Evolutionary conservation across 2,329 filamentous ascomycete genomes (phyloP).

Genomic region (Colletotrichum sp.): DNA sequence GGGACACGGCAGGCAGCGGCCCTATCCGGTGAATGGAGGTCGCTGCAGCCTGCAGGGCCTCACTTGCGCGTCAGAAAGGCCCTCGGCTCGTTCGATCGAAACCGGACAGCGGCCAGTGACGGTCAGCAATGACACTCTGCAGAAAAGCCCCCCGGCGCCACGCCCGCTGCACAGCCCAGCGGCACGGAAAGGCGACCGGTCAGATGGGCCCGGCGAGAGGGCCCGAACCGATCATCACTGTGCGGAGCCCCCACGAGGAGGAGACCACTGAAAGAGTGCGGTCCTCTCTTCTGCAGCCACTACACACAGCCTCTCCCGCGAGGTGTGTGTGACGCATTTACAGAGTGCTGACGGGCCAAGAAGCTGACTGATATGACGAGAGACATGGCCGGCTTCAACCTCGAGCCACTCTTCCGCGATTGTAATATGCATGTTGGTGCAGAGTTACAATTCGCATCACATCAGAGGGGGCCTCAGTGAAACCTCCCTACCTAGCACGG

Average conservation of each 20-base stretch:
- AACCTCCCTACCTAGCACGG: background rate
- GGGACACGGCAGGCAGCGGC: background rate
- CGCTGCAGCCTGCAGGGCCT: background rate
- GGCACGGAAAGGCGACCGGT: background rate
- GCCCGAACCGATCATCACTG: background rate
- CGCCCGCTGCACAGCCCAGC: background rate
- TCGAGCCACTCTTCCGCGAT: background rate
- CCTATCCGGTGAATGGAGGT: background rate
- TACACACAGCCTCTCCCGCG: background rate
- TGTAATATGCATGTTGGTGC: background rate
- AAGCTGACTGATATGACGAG: background rate
- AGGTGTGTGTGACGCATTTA: background rate
- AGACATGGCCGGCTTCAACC: background rate
- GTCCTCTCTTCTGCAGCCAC: background rate
- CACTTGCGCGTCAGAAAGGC: background rate
- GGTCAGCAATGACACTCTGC: background rate
- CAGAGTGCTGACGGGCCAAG: conserved; percentile 14
- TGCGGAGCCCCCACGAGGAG: background rate
- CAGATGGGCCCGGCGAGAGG: background rate
- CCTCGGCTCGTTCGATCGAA: background rate
- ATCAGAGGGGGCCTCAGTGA: background rate
- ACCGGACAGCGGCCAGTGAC: background rate
- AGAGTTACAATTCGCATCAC: background rate
- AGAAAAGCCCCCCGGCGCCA: background rate
- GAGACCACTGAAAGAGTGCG: background rate